Base-by-base conservation (phyloP, 371 early-diverging fungal species). In the Cokeromyces recurvatus region DNA sequence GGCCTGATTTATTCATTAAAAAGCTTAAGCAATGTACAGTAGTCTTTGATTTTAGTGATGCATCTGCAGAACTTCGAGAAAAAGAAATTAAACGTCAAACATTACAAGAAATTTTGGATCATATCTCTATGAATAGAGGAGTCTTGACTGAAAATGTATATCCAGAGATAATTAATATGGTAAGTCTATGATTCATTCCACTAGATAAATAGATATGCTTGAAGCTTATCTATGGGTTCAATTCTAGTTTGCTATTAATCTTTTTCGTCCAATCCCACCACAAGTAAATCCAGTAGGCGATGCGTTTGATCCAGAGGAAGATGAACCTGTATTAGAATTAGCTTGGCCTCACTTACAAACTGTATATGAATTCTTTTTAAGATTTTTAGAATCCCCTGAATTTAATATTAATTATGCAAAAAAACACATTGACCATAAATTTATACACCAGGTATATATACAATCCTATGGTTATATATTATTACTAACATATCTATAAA, bases 341-440 rank as follows among this genome's bases (percentile, higher is more conserved):
- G 92, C 92, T 7, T 96, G 97, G 97, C 95, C 95, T 43, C 97
- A 96, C 67, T 65, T 95, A 38, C 92, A 91, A 58, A 85, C 93
- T 38, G 95, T 96, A 4, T 96, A 96, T 59, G 94, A 91, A 62
- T 90, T 94, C 59, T 94, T 96, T 64, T 74, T 96, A 36, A 79
- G 95, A 32, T 95, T 94, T 60, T 82, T 95, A 22, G 97, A 96
- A 67, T 91, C 89, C 2, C 85, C 89, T 46, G 95, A 94, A 59
- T 96, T 96, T 72, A 94, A 93, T 68, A 86, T 91, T 47, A 90
- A 85, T 64, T 82, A 89, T 49, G 97, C 95, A 14, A 91, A 92
- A 62, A 90, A 91, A 66, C 90, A 84, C 64, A 91, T 97, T 46
- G 94, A 95, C 62, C 90, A 92, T 46, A 79, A 87, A 50, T 96